phyloP scores from a whole-genome alignment of 108 stramenopile genomes.

The Nannochloropsis gaditana region DNA sequence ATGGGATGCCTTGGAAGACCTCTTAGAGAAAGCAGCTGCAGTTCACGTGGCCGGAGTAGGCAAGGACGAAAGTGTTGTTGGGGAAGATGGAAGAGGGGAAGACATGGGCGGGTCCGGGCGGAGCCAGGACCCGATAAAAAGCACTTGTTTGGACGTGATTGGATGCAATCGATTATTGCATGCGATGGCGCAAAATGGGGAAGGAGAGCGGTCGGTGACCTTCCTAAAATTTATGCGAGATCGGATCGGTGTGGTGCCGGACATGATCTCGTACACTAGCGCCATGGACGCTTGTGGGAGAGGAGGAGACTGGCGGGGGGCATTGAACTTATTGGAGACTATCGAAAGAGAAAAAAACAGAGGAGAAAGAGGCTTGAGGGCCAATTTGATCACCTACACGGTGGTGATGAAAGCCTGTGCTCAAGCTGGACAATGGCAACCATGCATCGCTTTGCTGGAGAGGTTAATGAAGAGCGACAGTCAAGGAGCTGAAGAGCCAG shows the following conservation, averaged over 20 bases:
- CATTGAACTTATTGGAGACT: not conserved
- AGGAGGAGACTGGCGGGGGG: not conserved
- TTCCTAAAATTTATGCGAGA: not conserved
- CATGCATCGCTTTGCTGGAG: not conserved
- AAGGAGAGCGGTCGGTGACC: not conserved
- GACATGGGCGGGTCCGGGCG: not conserved
- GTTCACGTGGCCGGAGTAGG: not conserved
- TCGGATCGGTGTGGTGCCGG: not conserved
- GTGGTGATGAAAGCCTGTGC: constrained; percentile 6
- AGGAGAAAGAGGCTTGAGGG: not conserved
- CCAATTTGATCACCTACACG: not conserved
- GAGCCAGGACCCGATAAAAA: not conserved
- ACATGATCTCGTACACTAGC: not conserved
- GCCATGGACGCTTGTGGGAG: not conserved
- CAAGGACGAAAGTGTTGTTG: not conserved
- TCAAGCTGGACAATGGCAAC: not conserved
- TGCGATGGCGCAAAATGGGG: not conserved
- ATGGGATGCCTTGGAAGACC: not conserved
- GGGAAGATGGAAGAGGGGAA: not conserved
- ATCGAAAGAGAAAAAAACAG: not conserved
- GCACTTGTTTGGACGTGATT: not conserved
- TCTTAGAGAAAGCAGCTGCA: not conserved
- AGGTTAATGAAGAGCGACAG: not conserved
- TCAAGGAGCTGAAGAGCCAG: too few species aligned
- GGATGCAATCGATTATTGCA: constrained; percentile 2